These are phyloP conservation scores for Athelia sp. DNA, from an alignment of 1,284 basidiomycete species.

Conservation along the genomic window DNA sequence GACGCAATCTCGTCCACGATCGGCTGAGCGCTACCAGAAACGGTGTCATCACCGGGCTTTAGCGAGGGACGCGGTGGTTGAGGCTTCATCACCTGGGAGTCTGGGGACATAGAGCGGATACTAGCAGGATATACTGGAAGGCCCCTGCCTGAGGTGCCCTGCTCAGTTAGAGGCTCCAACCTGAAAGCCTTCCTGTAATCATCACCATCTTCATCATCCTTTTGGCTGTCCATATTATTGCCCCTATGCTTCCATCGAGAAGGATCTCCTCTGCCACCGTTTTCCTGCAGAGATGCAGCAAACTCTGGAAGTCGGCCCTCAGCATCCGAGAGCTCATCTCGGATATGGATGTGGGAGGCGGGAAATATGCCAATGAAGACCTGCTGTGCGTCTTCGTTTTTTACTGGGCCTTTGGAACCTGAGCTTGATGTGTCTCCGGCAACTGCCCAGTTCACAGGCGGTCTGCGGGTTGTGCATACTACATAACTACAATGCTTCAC, in stretches of 20 bases:
- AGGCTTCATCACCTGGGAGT: conserved; percentile 66
- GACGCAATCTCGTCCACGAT: conserved; percentile 97
- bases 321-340: conserved; percentile 86
- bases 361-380: conserved; percentile 97
- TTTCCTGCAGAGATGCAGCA: conserved; percentile 40
- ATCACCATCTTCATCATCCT: conserved; percentile 65
- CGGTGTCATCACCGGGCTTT: conserved; percentile 89
- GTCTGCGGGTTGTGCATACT: conserved; percentile 73
- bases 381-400: conserved; percentile 68
- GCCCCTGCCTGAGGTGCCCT: conserved; percentile 62
- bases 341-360: conserved; percentile 83
- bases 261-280: conserved; percentile 30
- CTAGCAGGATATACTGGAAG: conserved; percentile 66
- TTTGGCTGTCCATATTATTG: conserved; percentile 74
- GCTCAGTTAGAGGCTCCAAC: conserved; percentile 67
- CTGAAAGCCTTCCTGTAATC: conserved; percentile 57
- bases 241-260: conserved; percentile 40
- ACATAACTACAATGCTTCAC: conserved; percentile 64
- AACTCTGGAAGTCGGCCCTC: conserved; percentile 80
- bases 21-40: conserved; percentile 77
- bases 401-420: conserved; percentile 40
- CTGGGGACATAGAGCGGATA: conserved; percentile 61
- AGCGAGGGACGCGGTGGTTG: conserved; percentile 90
- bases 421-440: conserved; percentile 49
- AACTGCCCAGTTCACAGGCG: conserved; percentile 59